Evolutionary conservation across 371 early-diverging fungal species (phyloP).

Genomic region (Mucor saturninus): DNA sequence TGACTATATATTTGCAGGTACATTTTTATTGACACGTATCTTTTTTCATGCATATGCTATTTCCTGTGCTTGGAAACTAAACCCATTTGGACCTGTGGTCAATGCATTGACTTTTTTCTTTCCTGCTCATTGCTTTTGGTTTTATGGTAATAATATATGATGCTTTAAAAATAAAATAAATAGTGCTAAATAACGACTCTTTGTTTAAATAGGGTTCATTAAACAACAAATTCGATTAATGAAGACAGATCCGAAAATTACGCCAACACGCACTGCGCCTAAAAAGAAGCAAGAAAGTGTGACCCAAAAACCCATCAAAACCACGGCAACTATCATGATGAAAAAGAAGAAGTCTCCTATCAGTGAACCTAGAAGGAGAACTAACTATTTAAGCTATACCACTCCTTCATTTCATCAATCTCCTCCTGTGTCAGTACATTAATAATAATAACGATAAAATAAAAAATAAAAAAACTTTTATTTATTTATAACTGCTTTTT

Average conservation of each 20-base stretch:
- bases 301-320: too few species aligned
- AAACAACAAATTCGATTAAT: conserved; percentile 30
- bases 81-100: conserved; percentile 21
- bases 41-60: conserved; percentile 49
- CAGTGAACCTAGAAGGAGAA: conserved; percentile 1
- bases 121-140: conserved; percentile 56
- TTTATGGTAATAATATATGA: conserved; percentile 37
- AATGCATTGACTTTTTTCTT: conserved; percentile 30
- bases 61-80: conserved; percentile 16
- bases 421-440: conserved; percentile 30
- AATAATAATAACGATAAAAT: conserved; percentile 1
- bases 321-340: too few species aligned
- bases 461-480: neutral
- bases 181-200: neutral
- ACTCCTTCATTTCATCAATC: conserved; percentile 21
- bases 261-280: neutral
- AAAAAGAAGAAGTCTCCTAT: too few species aligned
- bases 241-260: neutral
- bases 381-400: neutral
- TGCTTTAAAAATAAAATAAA: neutral
- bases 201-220: conserved; percentile 29
- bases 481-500: conserved; percentile 11
- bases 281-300: neutral
- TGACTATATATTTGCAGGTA: conserved; percentile 49
- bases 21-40: conserved; percentile 44